phyloP scores from a whole-genome alignment of 1,139 yeast species.

The Protomyces macrosporus region DNA sequence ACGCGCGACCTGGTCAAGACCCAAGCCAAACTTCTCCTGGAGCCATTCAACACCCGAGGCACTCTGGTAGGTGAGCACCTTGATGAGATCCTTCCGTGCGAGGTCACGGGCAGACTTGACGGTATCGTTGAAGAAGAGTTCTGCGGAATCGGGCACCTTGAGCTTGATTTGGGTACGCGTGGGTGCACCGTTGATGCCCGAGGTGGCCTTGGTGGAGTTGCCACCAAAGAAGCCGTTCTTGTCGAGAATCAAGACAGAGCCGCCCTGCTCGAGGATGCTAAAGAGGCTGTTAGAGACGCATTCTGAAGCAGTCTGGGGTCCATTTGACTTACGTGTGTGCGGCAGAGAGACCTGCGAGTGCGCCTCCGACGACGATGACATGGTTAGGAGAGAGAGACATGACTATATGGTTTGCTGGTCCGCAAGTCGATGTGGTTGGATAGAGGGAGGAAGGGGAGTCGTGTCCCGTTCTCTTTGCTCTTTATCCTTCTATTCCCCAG shows the following conservation, averaged over 20 bases:
- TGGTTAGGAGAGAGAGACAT: slow-evolving; percentile 19
- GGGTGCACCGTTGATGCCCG: slow-evolving; percentile 73
- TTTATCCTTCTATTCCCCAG: no score
- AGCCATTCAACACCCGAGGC: slow-evolving; percentile 66
- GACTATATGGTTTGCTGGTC: background rate
- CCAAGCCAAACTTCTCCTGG: slow-evolving; percentile 55
- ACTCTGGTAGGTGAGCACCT: slow-evolving; percentile 47
- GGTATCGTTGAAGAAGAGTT: slow-evolving; percentile 61
- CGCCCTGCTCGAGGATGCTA: background rate
- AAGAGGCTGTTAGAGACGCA: no score
- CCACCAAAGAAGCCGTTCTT: slow-evolving; percentile 53
- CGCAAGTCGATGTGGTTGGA: no score
- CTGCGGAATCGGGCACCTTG: slow-evolving; percentile 52
- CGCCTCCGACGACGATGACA: slow-evolving; percentile 69
- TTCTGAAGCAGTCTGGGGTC: no score
- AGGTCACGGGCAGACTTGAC: slow-evolving; percentile 58
- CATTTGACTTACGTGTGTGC: slow-evolving; percentile 48
- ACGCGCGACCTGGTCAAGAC: slow-evolving; percentile 60
- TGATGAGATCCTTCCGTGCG: slow-evolving; percentile 53
- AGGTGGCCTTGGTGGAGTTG: slow-evolving; percentile 73
- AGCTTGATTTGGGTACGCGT: slow-evolving; percentile 56
- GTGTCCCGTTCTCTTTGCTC: background rate
- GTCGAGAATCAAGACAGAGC: slow-evolving; percentile 4
- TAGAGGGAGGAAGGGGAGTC: no score
- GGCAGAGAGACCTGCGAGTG: slow-evolving; percentile 73